Evolutionary conservation across 805 yeast species (phyloP), one percentile per base, ranked within the genome.

Genomic region (Ogataea zsoltii): DNA sequence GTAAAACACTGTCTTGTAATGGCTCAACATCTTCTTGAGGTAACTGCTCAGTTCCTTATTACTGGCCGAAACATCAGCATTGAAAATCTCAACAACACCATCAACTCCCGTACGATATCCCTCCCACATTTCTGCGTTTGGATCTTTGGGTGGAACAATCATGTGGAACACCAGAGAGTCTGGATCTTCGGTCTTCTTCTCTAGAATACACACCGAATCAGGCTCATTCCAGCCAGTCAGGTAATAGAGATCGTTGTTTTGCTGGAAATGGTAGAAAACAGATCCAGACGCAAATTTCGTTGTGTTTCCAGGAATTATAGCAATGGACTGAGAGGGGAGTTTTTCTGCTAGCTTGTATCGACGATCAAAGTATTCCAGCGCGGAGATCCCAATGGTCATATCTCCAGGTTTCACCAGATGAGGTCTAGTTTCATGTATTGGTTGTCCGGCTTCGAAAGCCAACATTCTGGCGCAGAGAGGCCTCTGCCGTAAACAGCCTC

Each of bases 141-240:
- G 76, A 60, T 91, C 86, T 61, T 85, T 85, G 13, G 89, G 90
- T 2, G 90, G 96, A 2, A 92, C 96, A 40, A 90, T 69, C 84
- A 94, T 77, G 55, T 88, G 92, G 53, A 87, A 78, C 7, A 76
- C 62, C 29, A 79, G 71, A 41, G 80, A 78, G 19, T 75, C 78
- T n/a, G 76, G 68, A 46, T 74, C 67, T 43, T 72, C 71, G 29
- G 70, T 67, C 33, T 81, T 77, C 54, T 82, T 83, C 54, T 86
- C 95, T 36, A 88, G 65, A 9, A 84, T 63, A 50, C 80, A 77
- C 50, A 83, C 77, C 0, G 95, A 80, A 53, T 87, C 84, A 3
- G 97, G 96, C 60, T 91, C 97, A 49, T 87, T 76, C 88, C 95
- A 90, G 3, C 98, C 98, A 1, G 96, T 85, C 48, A 92, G 66